Evolutionary conservation across 495 filamentous ascomycete species (phyloP).

Genomic region (Tuber brumale): DNA sequence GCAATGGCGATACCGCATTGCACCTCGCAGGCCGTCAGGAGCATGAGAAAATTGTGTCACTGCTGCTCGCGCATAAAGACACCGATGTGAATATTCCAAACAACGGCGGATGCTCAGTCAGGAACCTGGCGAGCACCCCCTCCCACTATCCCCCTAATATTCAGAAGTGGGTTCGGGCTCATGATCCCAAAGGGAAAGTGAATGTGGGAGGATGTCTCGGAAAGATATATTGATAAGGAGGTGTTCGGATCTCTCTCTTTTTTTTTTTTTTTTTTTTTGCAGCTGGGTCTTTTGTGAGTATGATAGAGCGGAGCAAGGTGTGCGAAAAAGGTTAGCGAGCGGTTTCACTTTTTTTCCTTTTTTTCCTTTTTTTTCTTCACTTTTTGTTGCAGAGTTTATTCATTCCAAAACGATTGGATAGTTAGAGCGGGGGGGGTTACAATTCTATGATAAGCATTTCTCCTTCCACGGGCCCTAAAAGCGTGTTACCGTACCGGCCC

Average conservation of each 20-base stretch:
- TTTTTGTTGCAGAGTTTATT: background rate
- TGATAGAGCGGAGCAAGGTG: background rate
- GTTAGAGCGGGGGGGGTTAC: background rate
- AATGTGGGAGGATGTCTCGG: background rate
- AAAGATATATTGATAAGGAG: background rate
- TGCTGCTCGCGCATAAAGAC: background rate
- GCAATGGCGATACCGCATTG: constrained; percentile 25
- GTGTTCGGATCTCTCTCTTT: background rate
- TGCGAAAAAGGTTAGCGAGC: background rate
- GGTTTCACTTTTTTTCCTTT: background rate
- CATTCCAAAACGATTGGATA: background rate
- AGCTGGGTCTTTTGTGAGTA: background rate
- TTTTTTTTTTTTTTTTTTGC: background rate
- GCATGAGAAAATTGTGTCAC: background rate
- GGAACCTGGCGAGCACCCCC: background rate
- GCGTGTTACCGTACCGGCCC: no score
- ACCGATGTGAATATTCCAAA: background rate
- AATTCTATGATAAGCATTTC: background rate
- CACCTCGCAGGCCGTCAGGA: constrained; percentile 14
- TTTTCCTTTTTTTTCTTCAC: no score
- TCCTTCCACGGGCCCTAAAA: background rate
- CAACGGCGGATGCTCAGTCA: background rate
- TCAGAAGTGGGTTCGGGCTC: background rate
- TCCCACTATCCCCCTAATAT: background rate
- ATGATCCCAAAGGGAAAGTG: background rate